Evolutionary conservation across 192 early-diverging fungal genomes (phyloP).

Genomic region (Bifiguratus adelaidae): DNA sequence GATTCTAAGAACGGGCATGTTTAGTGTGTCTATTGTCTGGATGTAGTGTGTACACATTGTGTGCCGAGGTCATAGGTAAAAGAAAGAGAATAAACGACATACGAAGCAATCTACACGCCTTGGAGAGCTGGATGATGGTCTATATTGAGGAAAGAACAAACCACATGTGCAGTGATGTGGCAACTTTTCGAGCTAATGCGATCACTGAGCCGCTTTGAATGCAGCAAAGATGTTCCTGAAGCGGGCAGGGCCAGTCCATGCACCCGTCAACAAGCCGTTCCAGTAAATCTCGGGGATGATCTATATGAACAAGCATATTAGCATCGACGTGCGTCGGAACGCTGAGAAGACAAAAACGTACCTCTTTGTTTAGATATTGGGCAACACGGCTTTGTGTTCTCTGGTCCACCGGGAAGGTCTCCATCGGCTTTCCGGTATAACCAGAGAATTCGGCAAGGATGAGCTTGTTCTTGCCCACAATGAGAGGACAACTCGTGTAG

Average conservation of each 20-base stretch:
- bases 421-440: conserved; percentile 55
- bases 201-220: conserved; percentile 12
- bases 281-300: conserved; percentile 74
- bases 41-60: too few relatives aligned
- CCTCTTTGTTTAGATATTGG: conserved; percentile 68
- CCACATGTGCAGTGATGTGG: too few relatives aligned
- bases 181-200: too few relatives aligned
- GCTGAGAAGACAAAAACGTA: conserved; percentile 6
- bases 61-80: too few relatives aligned
- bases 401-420: conserved; percentile 83
- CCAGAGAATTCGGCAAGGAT: conserved; percentile 84
- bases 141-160: too few relatives aligned
- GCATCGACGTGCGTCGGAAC: not conserved
- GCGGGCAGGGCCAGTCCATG: conserved; percentile 59
- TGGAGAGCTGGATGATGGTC: too few relatives aligned
- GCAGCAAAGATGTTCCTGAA: conserved; percentile 41
- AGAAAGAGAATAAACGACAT: too few relatives aligned
- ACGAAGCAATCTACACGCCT: too few relatives aligned
- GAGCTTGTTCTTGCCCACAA: conserved; percentile 69
- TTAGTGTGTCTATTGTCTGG: too few relatives aligned
- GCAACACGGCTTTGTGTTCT: conserved; percentile 51
- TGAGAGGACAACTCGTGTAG: conserved; percentile 77
- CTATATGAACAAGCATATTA: conserved; percentile 12
- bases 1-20: conserved; percentile 21
- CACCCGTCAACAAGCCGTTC: conserved; percentile 68